Evolutionary conservation across 2,329 filamentous ascomycete species (phyloP).

Genomic region (Coniochaeta sp.): DNA sequence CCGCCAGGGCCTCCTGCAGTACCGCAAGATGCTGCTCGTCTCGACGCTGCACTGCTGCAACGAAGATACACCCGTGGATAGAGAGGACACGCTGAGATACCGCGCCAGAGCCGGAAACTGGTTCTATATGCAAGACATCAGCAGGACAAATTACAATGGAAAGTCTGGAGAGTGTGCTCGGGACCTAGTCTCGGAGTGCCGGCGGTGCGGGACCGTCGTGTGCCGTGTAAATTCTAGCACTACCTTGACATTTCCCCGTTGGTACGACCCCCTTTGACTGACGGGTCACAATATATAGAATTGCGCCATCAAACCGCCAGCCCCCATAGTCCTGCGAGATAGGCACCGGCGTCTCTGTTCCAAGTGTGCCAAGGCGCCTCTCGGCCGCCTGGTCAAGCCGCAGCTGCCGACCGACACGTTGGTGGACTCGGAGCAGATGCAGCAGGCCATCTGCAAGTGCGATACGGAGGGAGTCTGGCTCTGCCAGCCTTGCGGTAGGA

Average conservation of each 20-base stretch:
- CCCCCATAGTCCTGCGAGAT: slow-evolving; percentile 56
- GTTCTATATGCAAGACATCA: slow-evolving; percentile 46
- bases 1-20: slow-evolving; percentile 70
- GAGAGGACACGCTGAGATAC: slow-evolving; percentile 49
- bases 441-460: slow-evolving; percentile 46
- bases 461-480: slow-evolving; percentile 64
- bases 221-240: slow-evolving; percentile 60
- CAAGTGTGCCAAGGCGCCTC: slow-evolving; percentile 64
- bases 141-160: slow-evolving; percentile 41
- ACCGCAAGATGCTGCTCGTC: slow-evolving; percentile 63
- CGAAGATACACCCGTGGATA: slow-evolving; percentile 50
- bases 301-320: slow-evolving; percentile 78
- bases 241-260: neutral
- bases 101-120: slow-evolving; percentile 43
- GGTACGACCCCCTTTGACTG: slow-evolving; percentile 3
- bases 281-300: slow-evolving; percentile 56
- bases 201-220: slow-evolving; percentile 67
- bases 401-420: slow-evolving; percentile 35
- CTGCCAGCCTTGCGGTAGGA: slow-evolving; percentile 74
- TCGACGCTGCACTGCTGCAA: slow-evolving; percentile 76
- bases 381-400: slow-evolving; percentile 46
- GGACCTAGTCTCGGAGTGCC: slow-evolving; percentile 80
- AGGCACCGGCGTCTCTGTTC: slow-evolving; percentile 77
- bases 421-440: slow-evolving; percentile 48
- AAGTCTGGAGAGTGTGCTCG: slow-evolving; percentile 75